A percentile compares a stretch with the other conserved stretches of the same genome.
Conservation (phyloP, 2,329 filamentous ascomycete genomes). For the Dothidotthia symphoricarpi region DNA sequence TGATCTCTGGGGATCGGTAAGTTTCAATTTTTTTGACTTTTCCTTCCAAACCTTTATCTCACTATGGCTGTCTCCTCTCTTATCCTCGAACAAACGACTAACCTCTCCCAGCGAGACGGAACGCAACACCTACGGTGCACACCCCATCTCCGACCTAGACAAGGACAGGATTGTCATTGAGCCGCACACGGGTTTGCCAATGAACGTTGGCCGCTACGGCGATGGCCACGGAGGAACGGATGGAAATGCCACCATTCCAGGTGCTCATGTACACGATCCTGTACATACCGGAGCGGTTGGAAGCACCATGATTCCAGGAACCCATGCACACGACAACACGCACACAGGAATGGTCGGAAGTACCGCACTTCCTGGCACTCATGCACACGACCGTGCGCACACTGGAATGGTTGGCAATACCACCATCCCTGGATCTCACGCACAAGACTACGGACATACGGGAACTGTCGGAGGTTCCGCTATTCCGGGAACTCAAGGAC, state of each 20-base stretch:
- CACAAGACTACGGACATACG: no score
- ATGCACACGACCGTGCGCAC: conserved; percentile 1
- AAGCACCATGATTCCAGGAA: conserved; percentile 8
- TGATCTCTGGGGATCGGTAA: conserved; percentile 33
- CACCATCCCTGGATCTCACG: no score
- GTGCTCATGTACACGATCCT: conserved; percentile 18
- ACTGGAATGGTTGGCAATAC: neutral
- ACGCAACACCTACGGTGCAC: conserved; percentile 21
- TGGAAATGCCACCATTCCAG: conserved; percentile 29
- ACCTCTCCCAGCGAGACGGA: conserved; percentile 15
- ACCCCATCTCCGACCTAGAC: conserved; percentile 16
- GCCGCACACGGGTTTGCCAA: conserved; percentile 43
- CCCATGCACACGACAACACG: conserved; percentile 13
- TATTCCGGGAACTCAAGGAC: no score
- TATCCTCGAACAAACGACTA: conserved; percentile 2
- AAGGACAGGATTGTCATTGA: conserved; percentile 33
- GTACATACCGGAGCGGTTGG: neutral
- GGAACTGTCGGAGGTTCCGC: no score
- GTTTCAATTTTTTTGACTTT: conserved; percentile 7
- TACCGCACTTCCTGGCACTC: conserved; percentile 5
- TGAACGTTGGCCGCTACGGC: conserved; percentile 43
- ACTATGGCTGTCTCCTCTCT: no score
- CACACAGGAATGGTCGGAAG: no score
- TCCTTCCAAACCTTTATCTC: neutral
- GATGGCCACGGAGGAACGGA: conserved; percentile 41